Base-by-base conservation (phyloP, 306 rosid species). In the Alnus rubra region DNA sequence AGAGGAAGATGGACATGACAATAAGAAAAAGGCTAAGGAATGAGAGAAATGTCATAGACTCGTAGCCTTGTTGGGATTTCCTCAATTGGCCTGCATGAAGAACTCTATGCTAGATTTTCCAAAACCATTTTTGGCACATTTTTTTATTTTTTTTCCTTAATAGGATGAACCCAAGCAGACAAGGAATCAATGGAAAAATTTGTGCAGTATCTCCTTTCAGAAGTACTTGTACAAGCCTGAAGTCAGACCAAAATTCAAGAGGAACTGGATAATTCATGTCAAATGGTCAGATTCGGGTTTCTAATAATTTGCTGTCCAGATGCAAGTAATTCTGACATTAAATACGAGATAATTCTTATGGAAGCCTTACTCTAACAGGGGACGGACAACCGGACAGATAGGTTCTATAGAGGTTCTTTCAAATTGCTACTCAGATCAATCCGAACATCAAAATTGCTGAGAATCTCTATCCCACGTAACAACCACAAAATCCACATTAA, bases 401-500 rank as follows among this genome's bases (percentile, higher is more conserved):
- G 28, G 28, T 23, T 23, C 28, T 0, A 23, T 23, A 23, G 28
- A 23, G 28, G 28, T 0, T 23, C 28, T 23, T 23, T 23, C 28
- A 23, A 23, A 23, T 23, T 23, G 28, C 28, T 23, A 23, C 0
- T 23, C 0, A 23, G 28, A 23, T 23, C 28, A 0, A 23, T 23
- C 28, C 28, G 28, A 23, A 23, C 28, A 23, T 23, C 28, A 23
- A 23, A 23, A 23, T 23, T 23, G 28, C 0, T 23, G 28, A 23
- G 28, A 23, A 23, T 23, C 28, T 23, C 28, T 23, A 23, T 23
- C 28, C 28, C 28, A 23, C 28, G 28, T 23, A 23, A 23, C 28
- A 23, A 23, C 28, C 74, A 47, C 19, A 70, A 23, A 70, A 70
- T 70, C 42, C 11, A 70, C 44, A 83, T 74, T 59, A 69, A 69